Percentiles rank a stretch among this genome's conserved stretches.
phyloP scores from a whole-genome alignment of 75 land plant species.

The Larix kaempferi region DNA sequence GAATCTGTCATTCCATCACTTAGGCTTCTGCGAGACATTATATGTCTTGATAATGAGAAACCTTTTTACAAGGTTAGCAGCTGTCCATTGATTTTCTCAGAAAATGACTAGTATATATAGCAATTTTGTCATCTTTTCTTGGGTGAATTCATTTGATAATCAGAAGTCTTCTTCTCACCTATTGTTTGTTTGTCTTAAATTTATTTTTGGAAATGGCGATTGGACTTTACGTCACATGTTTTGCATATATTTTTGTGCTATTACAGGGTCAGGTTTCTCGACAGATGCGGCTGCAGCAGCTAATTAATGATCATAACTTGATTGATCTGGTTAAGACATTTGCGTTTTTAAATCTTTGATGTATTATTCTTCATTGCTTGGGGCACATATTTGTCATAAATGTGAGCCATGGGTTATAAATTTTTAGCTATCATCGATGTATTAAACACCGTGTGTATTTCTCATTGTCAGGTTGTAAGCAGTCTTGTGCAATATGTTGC shows the following conservation, averaged over 20 bases:
- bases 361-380: background rate
- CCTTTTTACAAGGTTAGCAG: constrained; percentile 26
- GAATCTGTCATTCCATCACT: constrained; percentile 26
- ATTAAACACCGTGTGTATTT: background rate
- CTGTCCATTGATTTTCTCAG: background rate
- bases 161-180: background rate
- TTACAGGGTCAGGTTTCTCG: constrained; percentile 20
- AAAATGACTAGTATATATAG: background rate
- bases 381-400: background rate
- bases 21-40: constrained; percentile 21
- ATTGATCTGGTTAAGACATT: constrained; percentile 22
- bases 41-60: too few species aligned
- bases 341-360: background rate
- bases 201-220: background rate
- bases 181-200: background rate
- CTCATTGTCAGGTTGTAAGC: constrained; percentile 24
- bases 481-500: constrained; percentile 19
- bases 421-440: background rate
- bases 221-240: background rate
- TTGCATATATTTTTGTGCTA: background rate
- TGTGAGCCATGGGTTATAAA: background rate
- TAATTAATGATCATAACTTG: constrained; percentile 22
- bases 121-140: background rate
- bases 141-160: background rate
- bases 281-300: constrained; percentile 21